These are phyloP conservation scores for Aspergillus cristatus DNA, from an alignment of 495 filamentous ascomycete species.

Conservation along the genomic window DNA sequence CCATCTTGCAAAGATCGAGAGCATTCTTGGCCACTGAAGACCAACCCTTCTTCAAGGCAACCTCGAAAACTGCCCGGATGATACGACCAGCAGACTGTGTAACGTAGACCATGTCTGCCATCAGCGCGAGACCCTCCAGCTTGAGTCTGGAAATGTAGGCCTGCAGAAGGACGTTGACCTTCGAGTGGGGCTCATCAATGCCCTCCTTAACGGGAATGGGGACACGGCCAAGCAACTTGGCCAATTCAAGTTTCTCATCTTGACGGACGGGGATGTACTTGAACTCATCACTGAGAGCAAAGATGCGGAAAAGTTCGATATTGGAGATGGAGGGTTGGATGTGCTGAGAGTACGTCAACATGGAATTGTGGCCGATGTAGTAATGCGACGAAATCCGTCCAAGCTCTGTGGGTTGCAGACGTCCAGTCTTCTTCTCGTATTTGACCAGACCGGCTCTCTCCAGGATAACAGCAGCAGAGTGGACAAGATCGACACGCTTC, in stretches of 20 bases:
- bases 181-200: conserved; percentile 92
- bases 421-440: conserved; percentile 91
- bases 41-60: conserved; percentile 93
- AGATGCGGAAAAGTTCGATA: conserved; percentile 96
- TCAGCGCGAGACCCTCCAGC: conserved; percentile 86
- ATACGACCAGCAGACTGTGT: conserved; percentile 97
- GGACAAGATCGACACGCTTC: conserved; percentile 91
- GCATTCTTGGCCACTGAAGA: conserved; percentile 86
- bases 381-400: conserved; percentile 95
- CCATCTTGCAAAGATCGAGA: conserved; percentile 96
- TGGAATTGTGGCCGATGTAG: conserved; percentile 93
- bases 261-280: conserved; percentile 98
- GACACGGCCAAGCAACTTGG: conserved; percentile 80
- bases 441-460: conserved; percentile 84
- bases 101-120: conserved; percentile 98
- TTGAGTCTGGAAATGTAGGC: conserved; percentile 94
- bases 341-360: conserved; percentile 92
- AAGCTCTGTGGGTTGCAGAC: conserved; percentile 83
- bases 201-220: conserved; percentile 96
- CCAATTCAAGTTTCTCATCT: conserved; percentile 93
- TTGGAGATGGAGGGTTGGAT: conserved; percentile 86
- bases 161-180: conserved; percentile 98
- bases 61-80: conserved; percentile 91
- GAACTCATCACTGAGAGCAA: conserved; percentile 95
- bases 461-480: conserved; percentile 82